Percentiles rank a stretch among this genome's conserved stretches.
Conservation (phyloP, 257 asterid genomes). For the Jacaranda mimosifolia region DNA sequence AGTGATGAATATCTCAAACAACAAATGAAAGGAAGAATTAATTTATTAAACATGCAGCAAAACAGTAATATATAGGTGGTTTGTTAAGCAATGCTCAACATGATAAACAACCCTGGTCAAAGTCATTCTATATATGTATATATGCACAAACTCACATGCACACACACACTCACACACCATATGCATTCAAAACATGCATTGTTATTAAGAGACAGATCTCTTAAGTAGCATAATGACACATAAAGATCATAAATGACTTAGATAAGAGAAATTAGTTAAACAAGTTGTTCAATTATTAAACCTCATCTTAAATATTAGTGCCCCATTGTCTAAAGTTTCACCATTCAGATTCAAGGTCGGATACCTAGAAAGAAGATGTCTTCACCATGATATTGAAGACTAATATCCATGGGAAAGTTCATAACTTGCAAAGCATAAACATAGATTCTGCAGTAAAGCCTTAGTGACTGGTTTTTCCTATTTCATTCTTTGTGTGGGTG, state of each 20-base stretch:
- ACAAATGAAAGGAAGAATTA: neutral
- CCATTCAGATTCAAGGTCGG: neutral
- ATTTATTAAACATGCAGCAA: neutral
- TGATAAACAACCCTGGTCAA: neutral
- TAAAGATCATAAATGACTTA: constrained; percentile 10
- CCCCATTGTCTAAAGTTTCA: neutral
- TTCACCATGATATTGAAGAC: neutral
- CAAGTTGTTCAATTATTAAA: neutral
- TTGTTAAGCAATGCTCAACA: neutral
- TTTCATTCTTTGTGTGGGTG: neutral
- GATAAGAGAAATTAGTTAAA: neutral
- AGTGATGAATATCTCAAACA: constrained; percentile 11
- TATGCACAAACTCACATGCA: no score
- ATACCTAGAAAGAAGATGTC: neutral
- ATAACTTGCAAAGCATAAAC: neutral
- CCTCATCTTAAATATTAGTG: neutral
- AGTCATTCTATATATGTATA: neutral
- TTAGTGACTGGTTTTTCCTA: neutral
- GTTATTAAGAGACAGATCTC: neutral
- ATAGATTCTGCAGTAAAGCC: neutral
- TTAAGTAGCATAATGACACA: neutral
- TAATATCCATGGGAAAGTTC: constrained; percentile 10
- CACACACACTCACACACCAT: no score
- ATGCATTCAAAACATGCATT: neutral
- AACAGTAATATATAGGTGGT: constrained; percentile 3